phyloP scores from a whole-genome alignment of 2,329 filamentous ascomycete genomes.

The Orbilia javanica region DNA sequence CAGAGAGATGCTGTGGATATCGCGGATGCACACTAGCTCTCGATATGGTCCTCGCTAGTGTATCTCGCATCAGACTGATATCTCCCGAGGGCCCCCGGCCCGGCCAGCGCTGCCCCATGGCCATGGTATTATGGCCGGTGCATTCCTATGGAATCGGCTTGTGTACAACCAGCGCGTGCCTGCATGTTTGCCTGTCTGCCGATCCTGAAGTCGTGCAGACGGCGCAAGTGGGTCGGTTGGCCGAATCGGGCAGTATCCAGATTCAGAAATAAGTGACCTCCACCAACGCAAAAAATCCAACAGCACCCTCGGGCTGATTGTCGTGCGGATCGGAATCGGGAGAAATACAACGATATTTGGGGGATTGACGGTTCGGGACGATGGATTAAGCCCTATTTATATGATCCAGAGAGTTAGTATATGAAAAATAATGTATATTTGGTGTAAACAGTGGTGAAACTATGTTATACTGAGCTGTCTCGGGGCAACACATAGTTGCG shows the following conservation, averaged over 20 bases:
- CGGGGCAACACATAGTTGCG: neutral
- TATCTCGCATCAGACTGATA: too few relatives aligned
- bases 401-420: neutral
- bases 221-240: neutral
- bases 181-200: too few relatives aligned
- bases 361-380: neutral
- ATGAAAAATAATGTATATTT: neutral
- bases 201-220: too few relatives aligned
- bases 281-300: conserved; percentile 6
- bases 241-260: neutral
- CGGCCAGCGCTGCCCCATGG: too few relatives aligned
- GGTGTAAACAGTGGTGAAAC: neutral
- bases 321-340: neutral
- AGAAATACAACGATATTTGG: neutral
- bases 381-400: neutral
- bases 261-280: conserved; percentile 9
- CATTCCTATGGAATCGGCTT: too few relatives aligned
- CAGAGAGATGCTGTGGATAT: too few relatives aligned
- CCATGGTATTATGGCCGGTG: too few relatives aligned
- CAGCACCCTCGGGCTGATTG: neutral
- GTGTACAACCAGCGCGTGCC: too few relatives aligned
- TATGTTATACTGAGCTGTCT: too few relatives aligned
- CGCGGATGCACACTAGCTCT: too few relatives aligned
- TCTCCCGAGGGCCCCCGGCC: too few relatives aligned
- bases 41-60: too few relatives aligned